These are phyloP conservation scores for Talaromyces albobiverticillius DNA, from an alignment of 2,329 filamentous ascomycete species.

Conservation along the genomic window DNA sequence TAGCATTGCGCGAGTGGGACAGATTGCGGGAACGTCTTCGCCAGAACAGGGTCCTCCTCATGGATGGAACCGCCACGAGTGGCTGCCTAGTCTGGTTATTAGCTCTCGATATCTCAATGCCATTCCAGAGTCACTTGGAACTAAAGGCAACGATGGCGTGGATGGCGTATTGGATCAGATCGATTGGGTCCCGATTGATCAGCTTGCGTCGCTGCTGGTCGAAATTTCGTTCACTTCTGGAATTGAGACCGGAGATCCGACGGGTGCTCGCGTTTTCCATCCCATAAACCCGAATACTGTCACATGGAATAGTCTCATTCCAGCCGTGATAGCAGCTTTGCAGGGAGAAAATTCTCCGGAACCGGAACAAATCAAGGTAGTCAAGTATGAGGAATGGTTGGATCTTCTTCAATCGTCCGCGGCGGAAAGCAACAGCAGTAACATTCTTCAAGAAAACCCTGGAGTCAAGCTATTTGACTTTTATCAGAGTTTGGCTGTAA, in stretches of 20 bases:
- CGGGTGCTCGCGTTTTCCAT: conserved; percentile 1
- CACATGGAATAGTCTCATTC: conserved; percentile 7
- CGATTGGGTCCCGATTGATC: conserved; percentile 9
- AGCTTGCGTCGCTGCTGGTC: not conserved
- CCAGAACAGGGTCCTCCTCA: conserved; percentile 5
- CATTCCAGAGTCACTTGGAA: conserved; percentile 1
- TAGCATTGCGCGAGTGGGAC: conserved; percentile 5
- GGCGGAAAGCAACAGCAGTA: not conserved
- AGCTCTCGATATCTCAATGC: conserved; percentile 7
- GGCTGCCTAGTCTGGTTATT: conserved; percentile 10
- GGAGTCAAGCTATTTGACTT: conserved; percentile 9
- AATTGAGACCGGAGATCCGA: not conserved
- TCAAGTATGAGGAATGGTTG: conserved; percentile 10
- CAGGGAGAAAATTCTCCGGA: not conserved
- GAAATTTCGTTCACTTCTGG: not conserved
- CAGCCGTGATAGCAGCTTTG: not conserved
- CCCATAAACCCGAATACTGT: conserved; percentile 5
- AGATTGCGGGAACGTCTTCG: conserved; percentile 7
- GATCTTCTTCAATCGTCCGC: not conserved
- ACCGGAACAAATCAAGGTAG: not conserved
- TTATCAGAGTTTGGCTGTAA: not conserved
- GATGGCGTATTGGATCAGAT: conserved; percentile 3
- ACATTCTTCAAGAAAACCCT: not conserved
- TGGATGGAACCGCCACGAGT: conserved; percentile 11
- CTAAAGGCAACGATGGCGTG: not conserved